Evolutionary conservation across 805 yeast genomes (phyloP), one percentile per base, ranked within the genome.

Genomic region (Danielia oregonensis): DNA sequence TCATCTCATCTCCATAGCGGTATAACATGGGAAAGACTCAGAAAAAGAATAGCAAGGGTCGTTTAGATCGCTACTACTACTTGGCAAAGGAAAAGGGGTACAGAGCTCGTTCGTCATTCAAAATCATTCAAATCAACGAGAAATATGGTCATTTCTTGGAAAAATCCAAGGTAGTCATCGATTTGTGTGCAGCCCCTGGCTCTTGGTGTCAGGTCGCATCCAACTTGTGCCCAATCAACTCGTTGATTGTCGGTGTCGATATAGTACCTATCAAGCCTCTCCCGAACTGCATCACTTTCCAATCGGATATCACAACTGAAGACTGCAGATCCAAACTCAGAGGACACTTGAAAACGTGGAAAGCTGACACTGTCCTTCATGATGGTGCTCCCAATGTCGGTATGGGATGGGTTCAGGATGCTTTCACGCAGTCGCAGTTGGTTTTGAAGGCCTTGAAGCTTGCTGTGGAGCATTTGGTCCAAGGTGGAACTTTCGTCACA

Each of bases 301-400:
- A 88, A 58, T 83, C 95, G 24, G 99, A 93, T 68, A 93, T 93
- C 55, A 93, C 99, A 1, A 91, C 98, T 6, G 97, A 93, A 53
- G 97, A 91, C 63, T 93, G 99, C 71, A 76, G 97, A 49, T 86
- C 96, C 28, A 87, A 78, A 60, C 73, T 93, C 43, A 78, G 97
- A 57, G 97, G 97, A 18, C 88, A 91, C 57, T 82, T 93, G 82
- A 93, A 93, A 61, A 89, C 97, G 1, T 93, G 97, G 97, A 93
- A 93, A 53, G 99, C 97, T 1, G 97, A 93, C 57, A 86, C 95
- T 0, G 97, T 93, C 13, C 68, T 93, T 55, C 98, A 93, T 64
- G 99, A 93, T 74, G 99, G 99, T 81, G 99, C 99, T 18, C 99
- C 99, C 19, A 93, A 93, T 55, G 97, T 93, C 51, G 99, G 99